Conservation (phyloP, 108 stramenopile species). For the Cyclotella baltica region DNA sequence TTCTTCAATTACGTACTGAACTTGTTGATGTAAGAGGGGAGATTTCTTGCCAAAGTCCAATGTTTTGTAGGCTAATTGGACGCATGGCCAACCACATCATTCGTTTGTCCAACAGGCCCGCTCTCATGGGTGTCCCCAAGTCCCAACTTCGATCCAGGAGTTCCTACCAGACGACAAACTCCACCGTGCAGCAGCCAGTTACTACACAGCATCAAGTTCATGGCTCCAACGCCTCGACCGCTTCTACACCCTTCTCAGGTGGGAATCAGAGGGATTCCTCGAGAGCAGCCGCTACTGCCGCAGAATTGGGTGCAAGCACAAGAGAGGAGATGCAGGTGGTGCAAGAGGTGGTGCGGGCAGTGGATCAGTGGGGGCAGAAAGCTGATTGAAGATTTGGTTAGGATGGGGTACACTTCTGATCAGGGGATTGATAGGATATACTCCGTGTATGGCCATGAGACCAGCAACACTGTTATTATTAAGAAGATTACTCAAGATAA, state of each 20-base stretch:
- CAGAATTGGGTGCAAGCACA: neutral
- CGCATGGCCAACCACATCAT: neutral
- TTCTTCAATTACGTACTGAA: neutral
- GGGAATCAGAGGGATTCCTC: neutral
- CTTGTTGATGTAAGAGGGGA: neutral
- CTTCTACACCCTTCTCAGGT: no score
- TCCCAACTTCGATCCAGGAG: neutral
- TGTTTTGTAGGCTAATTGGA: neutral
- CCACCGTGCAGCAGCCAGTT: no score
- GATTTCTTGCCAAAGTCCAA: neutral
- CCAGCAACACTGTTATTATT: neutral
- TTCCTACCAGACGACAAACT: no score
- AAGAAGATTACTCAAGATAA: neutral
- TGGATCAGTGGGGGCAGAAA: neutral
- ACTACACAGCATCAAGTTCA: no score
- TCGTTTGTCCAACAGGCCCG: neutral
- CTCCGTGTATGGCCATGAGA: neutral
- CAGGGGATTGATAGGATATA: neutral
- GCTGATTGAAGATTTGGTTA: neutral
- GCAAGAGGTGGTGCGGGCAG: neutral
- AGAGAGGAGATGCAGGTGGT: neutral
- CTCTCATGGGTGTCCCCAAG: neutral
- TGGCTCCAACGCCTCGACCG: no score
- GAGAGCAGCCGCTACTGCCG: neutral
- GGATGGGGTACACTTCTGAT: neutral